phyloP scores from a whole-genome alignment of 305 asterid genomes.

The Solanum chacoense region DNA sequence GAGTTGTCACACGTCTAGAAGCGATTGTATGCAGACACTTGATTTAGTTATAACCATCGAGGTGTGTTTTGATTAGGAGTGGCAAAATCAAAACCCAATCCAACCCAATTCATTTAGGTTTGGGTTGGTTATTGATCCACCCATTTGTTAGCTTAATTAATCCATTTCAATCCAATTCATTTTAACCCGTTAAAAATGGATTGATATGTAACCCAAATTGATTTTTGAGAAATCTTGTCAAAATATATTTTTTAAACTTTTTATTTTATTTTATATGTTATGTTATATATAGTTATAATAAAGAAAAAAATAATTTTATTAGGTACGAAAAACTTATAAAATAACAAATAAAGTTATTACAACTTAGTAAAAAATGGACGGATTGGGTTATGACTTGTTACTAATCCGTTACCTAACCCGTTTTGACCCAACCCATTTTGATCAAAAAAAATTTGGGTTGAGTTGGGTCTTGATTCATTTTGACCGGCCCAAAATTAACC shows the following conservation, averaged over 20 bases:
- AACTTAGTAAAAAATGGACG: not conserved
- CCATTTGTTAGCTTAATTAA: too few relatives aligned
- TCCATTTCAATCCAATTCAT: not conserved
- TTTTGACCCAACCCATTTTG: too few relatives aligned
- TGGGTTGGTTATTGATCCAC: not conserved
- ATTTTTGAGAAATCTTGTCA: too few relatives aligned
- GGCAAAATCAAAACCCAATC: not conserved
- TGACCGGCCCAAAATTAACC: not conserved
- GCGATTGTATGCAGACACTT: not conserved
- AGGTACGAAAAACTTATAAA: too few relatives aligned
- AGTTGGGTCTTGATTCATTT: not conserved
- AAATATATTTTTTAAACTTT: too few relatives aligned
- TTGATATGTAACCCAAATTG: too few relatives aligned
- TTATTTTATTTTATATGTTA: too few relatives aligned
- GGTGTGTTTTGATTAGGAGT: not conserved
- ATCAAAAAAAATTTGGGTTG: too few relatives aligned
- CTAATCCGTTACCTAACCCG: too few relatives aligned
- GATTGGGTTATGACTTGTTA: not conserved
- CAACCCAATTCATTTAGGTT: not conserved
- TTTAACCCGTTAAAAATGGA: too few relatives aligned
- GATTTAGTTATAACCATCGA: not conserved
- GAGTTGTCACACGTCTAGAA: not conserved
- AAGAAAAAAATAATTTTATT: too few relatives aligned
- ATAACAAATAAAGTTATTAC: not conserved
- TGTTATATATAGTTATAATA: too few relatives aligned